Evolutionary conservation across 495 filamentous ascomycete species (phyloP), one percentile per base, ranked within the genome.

Genomic region (Saxophila tyrrhenica): DNA sequence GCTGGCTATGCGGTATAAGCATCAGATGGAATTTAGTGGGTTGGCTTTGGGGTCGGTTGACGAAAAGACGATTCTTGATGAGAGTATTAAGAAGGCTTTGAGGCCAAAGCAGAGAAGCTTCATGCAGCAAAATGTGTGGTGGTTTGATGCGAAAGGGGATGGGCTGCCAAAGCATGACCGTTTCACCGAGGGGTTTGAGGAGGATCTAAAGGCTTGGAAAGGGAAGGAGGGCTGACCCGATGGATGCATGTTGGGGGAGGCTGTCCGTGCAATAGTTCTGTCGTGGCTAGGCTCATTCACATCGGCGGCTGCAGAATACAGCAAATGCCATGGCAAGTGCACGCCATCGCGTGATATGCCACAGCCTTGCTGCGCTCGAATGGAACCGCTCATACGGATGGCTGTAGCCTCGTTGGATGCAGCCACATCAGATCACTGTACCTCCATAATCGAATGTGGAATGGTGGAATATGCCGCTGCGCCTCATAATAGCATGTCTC

Each of bases 1-100:
- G 16, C 23, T 57, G 38, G 54, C 48, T 29, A 51, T 57, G 48
- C 47, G 48, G 15, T 57, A 57, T 52, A 22, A 32, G 38, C 47
- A 51, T 17, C 7, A 29, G 25, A 3, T 2, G 9, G 54, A 52
- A 2, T 22, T 8, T 9, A 39, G 32, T 11, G 32, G 23, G 2
- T 10, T 57, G 17, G 23, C 48, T 15, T 15, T 57, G 48, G 54
- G 54, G 1, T 19, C 21, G 2, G 39, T 57, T 2, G 54, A 57
- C 24, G 47, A 57, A 13, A 21, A 16, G n/a, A 57, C 45, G 19
- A 48, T 48, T 25, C 20, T 11, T 5, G 45, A 48, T 48, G 45
- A 48, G 3, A 15, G 23, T 5, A 21, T 48, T 23, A 23, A 20
- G 25, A 25, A 48, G 17, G 51, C 51, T 19, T 38, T 54, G 13